phyloP scores from a whole-genome alignment of 139 green algal genomes.

The Bryopsis sp. region DNA sequence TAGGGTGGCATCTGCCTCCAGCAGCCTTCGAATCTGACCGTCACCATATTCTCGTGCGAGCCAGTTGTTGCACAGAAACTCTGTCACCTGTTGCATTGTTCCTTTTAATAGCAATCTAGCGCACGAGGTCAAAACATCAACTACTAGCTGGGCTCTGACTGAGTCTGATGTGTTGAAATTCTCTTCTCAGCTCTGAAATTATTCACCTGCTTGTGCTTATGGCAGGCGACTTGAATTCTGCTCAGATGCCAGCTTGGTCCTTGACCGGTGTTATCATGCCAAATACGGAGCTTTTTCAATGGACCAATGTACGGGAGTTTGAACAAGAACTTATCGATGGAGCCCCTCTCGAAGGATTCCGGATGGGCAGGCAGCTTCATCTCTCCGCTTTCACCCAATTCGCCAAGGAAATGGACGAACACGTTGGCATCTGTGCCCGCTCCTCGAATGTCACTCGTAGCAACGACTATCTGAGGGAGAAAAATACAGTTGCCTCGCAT shows the following conservation, averaged over 20 bases:
- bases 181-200: too few species aligned
- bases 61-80: background rate
- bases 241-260: conserved; percentile 42
- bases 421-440: conserved; percentile 46
- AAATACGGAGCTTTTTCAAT: conserved; percentile 29
- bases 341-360: conserved; percentile 41
- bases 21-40: background rate
- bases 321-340: conserved; percentile 34
- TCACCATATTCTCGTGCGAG: background rate
- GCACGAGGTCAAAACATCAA: too few species aligned
- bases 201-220: background rate
- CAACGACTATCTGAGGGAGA: too few species aligned
- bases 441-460: conserved; percentile 26
- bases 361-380: conserved; percentile 28
- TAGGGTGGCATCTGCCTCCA: too few species aligned
- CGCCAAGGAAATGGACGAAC: conserved; percentile 33
- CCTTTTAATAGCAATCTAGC: too few species aligned
- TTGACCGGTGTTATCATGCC: conserved; percentile 39
- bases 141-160: too few species aligned
- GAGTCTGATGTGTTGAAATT: too few species aligned
- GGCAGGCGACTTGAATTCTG: conserved; percentile 31
- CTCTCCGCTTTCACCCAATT: conserved; percentile 23
- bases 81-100: background rate
- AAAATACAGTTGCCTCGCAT: too few species aligned
- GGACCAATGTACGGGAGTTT: conserved; percentile 17